These are phyloP conservation scores for Datura wrightii DNA, from an alignment of 257 asterid species.

Conservation along the genomic window DNA sequence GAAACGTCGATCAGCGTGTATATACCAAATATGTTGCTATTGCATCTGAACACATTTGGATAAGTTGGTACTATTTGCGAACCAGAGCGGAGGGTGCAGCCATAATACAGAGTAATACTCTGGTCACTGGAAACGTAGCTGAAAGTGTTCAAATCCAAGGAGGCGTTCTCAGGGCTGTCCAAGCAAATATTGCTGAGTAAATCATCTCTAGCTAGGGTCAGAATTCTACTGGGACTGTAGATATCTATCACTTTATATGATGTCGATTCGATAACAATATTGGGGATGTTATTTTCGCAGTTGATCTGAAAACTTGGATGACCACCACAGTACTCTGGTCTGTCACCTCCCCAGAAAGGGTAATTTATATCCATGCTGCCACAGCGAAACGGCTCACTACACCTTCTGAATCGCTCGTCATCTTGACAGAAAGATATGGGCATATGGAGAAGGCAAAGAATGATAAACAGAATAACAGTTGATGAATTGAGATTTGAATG, in stretches of 20 bases:
- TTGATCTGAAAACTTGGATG: slow-evolving; percentile 53
- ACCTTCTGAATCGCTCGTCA: slow-evolving; percentile 30
- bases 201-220: slow-evolving; percentile 54
- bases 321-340: slow-evolving; percentile 61
- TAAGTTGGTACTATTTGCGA: rapidly evolving
- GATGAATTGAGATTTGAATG: background rate
- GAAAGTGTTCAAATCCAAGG: slow-evolving; percentile 41
- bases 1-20: background rate
- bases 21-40: background rate
- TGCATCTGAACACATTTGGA: slow-evolving; percentile 35
- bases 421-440: slow-evolving; percentile 41
- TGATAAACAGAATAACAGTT: background rate
- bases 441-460: slow-evolving; percentile 23
- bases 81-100: slow-evolving; percentile 33
- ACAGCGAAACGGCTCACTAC: slow-evolving; percentile 43
- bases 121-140: slow-evolving; percentile 32
- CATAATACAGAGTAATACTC: slow-evolving; percentile 50
- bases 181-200: slow-evolving; percentile 42
- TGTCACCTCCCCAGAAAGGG: slow-evolving; percentile 61
- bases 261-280: slow-evolving; percentile 33
- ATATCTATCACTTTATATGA: slow-evolving; percentile 39
- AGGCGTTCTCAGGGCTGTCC: slow-evolving; percentile 10
- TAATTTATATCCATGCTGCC: slow-evolving; percentile 37
- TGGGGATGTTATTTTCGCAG: slow-evolving; percentile 44
- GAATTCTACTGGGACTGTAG: background rate